Percentiles rank a stretch among this genome's conserved stretches.
These are phyloP conservation scores for Rhodomyrtus tomentosa DNA, from an alignment of 345 rosid species.

Conservation along the genomic window DNA sequence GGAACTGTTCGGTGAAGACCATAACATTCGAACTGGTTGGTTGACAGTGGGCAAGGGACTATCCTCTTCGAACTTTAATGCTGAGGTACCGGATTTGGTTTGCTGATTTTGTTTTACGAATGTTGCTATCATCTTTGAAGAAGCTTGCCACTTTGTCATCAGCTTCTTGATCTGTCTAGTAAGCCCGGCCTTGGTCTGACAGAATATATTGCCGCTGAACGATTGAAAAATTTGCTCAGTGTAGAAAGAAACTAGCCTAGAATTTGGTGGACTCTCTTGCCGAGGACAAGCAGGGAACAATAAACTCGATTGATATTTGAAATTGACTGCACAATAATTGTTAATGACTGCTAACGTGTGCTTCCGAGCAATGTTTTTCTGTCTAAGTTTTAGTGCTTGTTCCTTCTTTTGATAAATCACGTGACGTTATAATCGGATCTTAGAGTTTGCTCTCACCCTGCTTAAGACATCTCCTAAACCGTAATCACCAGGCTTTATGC, in stretches of 20 bases:
- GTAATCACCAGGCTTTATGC: not conserved
- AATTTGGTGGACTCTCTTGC: not conserved
- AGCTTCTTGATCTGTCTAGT: not conserved
- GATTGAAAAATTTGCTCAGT: not conserved
- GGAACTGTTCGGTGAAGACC: constrained; percentile 97
- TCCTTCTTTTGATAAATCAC: not conserved
- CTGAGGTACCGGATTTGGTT: constrained; percentile 39
- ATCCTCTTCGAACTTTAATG: constrained; percentile 76
- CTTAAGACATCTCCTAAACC: not conserved
- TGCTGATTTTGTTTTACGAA: not conserved
- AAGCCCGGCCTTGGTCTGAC: not conserved
- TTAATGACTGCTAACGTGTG: not conserved
- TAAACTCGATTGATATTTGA: not conserved
- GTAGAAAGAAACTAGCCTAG: not conserved
- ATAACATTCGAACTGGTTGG: constrained; percentile 94
- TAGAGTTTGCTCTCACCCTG: not conserved
- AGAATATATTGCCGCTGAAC: not conserved
- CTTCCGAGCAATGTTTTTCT: not conserved
- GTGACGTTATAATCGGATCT: not conserved
- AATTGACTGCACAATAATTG: not conserved
- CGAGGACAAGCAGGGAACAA: not conserved
- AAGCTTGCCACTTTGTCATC: not conserved
- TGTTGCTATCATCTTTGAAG: not conserved
- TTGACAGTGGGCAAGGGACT: constrained; percentile 84
- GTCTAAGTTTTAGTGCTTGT: not conserved